Conservation (phyloP, 805 yeast species). For the Metschnikowia arizonensis region DNA sequence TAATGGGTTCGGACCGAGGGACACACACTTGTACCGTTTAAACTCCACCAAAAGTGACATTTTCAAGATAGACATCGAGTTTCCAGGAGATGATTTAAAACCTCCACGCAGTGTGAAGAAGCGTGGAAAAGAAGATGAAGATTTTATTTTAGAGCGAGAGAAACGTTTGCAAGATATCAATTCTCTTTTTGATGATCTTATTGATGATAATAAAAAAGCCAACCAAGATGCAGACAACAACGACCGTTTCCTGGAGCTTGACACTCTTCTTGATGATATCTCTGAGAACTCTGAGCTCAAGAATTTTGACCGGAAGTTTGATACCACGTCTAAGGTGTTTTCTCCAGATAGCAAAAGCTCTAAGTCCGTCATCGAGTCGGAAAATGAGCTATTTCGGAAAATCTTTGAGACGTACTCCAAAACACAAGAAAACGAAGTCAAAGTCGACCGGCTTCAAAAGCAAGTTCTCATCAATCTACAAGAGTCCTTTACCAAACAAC, state of each 20-base stretch:
- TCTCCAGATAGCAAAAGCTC: neutral
- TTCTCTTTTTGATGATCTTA: conserved; percentile 2
- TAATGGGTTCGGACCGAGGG: neutral
- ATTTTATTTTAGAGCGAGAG: neutral
- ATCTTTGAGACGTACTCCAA: conserved; percentile 17
- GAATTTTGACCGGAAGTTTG: neutral
- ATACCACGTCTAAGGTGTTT: neutral
- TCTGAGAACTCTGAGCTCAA: neutral
- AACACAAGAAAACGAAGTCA: conserved; percentile 2
- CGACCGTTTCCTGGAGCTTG: conserved; percentile 1
- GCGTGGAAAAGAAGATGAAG: neutral
- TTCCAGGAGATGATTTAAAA: neutral
- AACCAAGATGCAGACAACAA: neutral
- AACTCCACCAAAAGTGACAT: conserved; percentile 8
- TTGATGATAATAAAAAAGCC: neutral
- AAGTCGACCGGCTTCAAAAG: conserved; percentile 8
- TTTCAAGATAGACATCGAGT: conserved; percentile 9
- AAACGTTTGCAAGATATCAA: conserved; percentile 1
- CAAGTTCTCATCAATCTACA: conserved; percentile 15
- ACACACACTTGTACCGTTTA: neutral
- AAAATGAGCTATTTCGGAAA: conserved; percentile 14
- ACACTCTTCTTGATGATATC: neutral
- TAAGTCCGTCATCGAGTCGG: conserved; percentile 10
- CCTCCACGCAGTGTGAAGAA: neutral
- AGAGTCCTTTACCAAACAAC: conserved; percentile 11